A percentile compares a stretch with the other conserved stretches of the same genome.
Conservation (phyloP, 2,329 filamentous ascomycete genomes). For the Diaporthe velutina region DNA sequence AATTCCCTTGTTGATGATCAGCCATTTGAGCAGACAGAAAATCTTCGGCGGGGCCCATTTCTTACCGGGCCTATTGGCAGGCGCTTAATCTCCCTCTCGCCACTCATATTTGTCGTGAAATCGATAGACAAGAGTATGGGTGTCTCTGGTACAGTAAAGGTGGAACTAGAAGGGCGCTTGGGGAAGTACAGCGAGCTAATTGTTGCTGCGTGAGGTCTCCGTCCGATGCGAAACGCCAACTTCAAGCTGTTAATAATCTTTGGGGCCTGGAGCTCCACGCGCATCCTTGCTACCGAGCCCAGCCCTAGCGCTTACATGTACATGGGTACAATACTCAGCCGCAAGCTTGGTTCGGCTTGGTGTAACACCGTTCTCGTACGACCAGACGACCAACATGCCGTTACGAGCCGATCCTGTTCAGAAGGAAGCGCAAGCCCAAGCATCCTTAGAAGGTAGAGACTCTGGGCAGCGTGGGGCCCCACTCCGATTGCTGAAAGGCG, state of each 20-base stretch:
- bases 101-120: constrained; percentile 1
- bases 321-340: neutral
- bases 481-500: no score
- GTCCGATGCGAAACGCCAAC: neutral
- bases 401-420: neutral
- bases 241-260: neutral
- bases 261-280: neutral
- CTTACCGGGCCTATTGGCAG: neutral
- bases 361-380: neutral
- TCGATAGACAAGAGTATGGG: neutral
- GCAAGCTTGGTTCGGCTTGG: neutral
- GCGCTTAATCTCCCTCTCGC: neutral
- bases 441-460: neutral
- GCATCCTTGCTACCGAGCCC: neutral
- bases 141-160: neutral
- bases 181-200: neutral
- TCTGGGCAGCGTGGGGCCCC: no score
- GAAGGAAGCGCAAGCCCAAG: no score
- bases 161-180: neutral
- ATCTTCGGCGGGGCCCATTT: neutral
- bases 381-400: neutral
- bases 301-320: neutral
- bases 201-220: neutral
- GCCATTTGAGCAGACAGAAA: neutral
- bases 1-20: neutral